phyloP scores from a whole-genome alignment of 139 green algal genomes.

The Haematococcus sp. region DNA sequence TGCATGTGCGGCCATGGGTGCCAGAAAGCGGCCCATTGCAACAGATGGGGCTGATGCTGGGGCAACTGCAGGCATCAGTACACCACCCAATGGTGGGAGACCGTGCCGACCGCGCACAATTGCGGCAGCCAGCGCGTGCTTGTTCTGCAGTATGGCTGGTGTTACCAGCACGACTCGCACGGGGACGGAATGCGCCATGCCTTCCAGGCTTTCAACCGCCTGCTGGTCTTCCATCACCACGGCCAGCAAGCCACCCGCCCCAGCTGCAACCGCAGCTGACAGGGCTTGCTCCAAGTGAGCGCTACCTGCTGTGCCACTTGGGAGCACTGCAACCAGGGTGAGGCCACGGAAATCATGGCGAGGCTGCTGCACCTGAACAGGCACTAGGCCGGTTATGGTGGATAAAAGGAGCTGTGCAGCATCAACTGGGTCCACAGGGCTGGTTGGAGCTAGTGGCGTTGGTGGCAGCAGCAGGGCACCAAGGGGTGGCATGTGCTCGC shows the following conservation, averaged over 20 bases:
- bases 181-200: too few species aligned
- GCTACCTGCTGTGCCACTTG: too few species aligned
- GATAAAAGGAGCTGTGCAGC: too few species aligned
- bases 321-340: too few species aligned
- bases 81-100: not conserved
- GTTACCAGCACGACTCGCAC: slow-evolving; percentile 11
- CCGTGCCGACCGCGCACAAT: slow-evolving; percentile 11
- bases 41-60: not conserved
- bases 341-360: too few species aligned
- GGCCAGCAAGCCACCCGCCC: not conserved
- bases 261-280: not conserved
- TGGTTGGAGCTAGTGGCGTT: not conserved
- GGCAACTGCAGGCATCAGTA: slow-evolving; percentile 7
- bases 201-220: not conserved
- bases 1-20: too few species aligned
- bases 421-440: too few species aligned
- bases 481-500: not conserved
- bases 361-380: too few species aligned
- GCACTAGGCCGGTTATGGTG: too few species aligned
- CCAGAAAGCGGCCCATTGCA: too few species aligned
- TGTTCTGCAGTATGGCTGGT: not conserved
- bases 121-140: slow-evolving; percentile 1
- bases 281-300: not conserved
- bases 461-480: not conserved
- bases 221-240: not conserved